Evolutionary conservation across 768 basidiomycete species (phyloP), one percentile per base, ranked within the genome.

Genomic region (Holtermannia corniformis): DNA sequence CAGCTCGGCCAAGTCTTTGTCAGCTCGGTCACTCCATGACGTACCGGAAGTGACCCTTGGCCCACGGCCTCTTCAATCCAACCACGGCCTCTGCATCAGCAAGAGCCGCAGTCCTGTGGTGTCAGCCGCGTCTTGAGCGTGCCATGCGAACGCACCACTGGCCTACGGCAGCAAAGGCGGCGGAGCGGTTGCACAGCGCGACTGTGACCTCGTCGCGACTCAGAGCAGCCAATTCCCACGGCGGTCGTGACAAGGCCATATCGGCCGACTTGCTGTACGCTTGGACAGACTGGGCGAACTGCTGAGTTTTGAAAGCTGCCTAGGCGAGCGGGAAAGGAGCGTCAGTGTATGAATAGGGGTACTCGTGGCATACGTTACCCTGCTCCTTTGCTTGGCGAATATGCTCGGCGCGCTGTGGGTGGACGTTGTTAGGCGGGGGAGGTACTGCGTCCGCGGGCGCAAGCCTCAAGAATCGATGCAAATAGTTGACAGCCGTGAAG

Each of bases 131-230:
- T 16, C 14, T 45, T 43, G 19, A 3, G 3, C 24, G 27, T 10
- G 22, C 25, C 20, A 37, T 4, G 13, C n/a, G n/a, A n/a, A 61
- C 72, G 45, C 47, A 72, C 72, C 64, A 84, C 71, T 92, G 87
- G 10, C 80, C 81, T 13, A 80, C 74, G 57, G 87, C 86, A 52
- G 81, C 80, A 72, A 84, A 84, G 5, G 95, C 85, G 0, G 91
- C 88, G 14, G 88, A 87, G 48, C 95, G 81, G 72, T 99, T 99
- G 55, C 88, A 90, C 47, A 99, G 69, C 56, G 89, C 79, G 24
- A 88, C 85, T 12, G 87, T 85, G 44, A 95, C 79, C 65, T 99
- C 95, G 60, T 99, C 95, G 52, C 87, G 81, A 74, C 87, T 81
- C 57, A 87, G 67, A 26, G 80, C 79, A 51, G 83, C 82, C n/a